Evolutionary conservation across 129 eudicot species (phyloP), one percentile per base, ranked within the genome.

Genomic region (Dittrichia graveolens): DNA sequence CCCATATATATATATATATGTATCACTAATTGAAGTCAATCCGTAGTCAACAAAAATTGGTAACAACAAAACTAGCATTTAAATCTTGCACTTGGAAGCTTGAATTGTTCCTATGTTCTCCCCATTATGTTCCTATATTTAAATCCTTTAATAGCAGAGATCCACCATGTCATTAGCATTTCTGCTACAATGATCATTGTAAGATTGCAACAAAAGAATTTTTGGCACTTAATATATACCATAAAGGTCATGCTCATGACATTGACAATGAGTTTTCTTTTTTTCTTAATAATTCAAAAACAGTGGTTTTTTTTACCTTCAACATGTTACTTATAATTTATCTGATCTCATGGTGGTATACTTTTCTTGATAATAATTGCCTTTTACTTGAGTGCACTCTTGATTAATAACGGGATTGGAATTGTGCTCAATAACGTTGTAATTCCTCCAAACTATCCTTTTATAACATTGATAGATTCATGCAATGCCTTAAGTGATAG

Each of bases 401-500:
- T 38, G 16, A 37, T 54, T 3, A 38, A 44, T 35, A 59, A 61
- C 11, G 58, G 35, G 59, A 15, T 31, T 59, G 46, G 47, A 48
- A 14, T 45, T 45, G 59, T 72, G 68, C 19, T 45, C 66, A 34
- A 8, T 38, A n/a, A 18, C 12, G 44, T 60, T 45, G 75, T 13
- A 13, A 24, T 57, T 44, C 4, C 24, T 42, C 66, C 41, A 15
- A 43, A 24, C 34, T 42, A 11, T 66, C 42, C 56, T 71, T 40
- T 49, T 40, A 14, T 31, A 54, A 37, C 49, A n/a, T 16, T 9
- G 7, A 45, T 46, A 35, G 40, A 50, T 60, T 14, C 13, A n/a
- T 72, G 41, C 8, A 59, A 34, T n/a, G n/a, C 7, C 10, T 12
- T 45, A 31, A 35, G 2, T 14, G 40, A 13, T 34, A 45, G 68